Percentiles rank a stretch among this genome's conserved stretches.
Evolutionary conservation across 805 yeast genomes (phyloP).

Genomic region (Metschnikowia reukaufii): DNA sequence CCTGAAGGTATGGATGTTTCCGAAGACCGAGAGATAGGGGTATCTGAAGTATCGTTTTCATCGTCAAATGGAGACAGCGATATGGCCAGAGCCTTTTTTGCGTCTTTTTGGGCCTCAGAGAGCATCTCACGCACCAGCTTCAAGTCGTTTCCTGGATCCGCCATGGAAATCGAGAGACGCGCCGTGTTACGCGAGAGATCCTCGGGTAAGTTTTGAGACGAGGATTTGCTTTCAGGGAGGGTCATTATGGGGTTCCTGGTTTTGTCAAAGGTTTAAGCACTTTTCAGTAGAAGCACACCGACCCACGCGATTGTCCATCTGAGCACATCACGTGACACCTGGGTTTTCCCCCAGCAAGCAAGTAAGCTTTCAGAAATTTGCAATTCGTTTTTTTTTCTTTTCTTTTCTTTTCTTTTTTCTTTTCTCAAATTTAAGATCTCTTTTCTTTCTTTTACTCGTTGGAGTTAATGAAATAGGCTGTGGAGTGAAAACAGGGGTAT

Average conservation of each 20-base stretch:
- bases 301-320: not conserved
- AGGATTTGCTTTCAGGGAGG: not conserved
- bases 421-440: not conserved
- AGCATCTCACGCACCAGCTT: constrained; percentile 11
- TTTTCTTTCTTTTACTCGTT: not conserved
- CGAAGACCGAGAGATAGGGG: constrained; percentile 29
- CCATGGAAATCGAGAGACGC: constrained; percentile 27
- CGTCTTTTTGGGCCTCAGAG: constrained; percentile 7
- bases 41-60: constrained; percentile 22
- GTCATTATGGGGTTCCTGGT: constrained; percentile 1
- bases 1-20: constrained; percentile 12
- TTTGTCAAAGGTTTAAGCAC: not conserved
- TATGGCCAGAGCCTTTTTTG: constrained; percentile 13
- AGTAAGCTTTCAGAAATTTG: too few species aligned
- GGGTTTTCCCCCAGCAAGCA: too few species aligned
- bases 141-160: constrained; percentile 18
- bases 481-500: not conserved
- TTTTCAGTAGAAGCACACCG: not conserved
- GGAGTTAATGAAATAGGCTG: not conserved
- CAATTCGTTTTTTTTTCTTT: not conserved
- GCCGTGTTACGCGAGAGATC: constrained; percentile 26
- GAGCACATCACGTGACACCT: constrained; percentile 1
- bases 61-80: constrained; percentile 26
- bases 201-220: not conserved
- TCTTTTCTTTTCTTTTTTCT: not conserved